Percentiles rank a stretch among this genome's conserved stretches.
These are phyloP conservation scores for Thinopyrum elongatum DNA, from an alignment of 176 grass and related monocot genomes.

Conservation along the genomic window DNA sequence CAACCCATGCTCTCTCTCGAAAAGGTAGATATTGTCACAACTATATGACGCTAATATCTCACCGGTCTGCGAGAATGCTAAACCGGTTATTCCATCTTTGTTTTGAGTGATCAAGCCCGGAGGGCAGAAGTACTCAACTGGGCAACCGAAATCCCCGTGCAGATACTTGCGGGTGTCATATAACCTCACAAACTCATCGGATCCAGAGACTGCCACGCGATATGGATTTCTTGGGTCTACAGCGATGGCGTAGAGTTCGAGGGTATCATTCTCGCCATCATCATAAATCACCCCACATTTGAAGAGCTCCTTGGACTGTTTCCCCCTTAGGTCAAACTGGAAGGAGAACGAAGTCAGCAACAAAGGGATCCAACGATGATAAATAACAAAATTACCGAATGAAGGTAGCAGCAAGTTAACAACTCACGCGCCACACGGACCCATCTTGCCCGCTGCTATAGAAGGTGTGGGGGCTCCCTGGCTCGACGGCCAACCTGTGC, in stretches of 20 bases:
- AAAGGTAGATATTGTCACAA: conserved; percentile 66
- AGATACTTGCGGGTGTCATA: conserved; percentile 66
- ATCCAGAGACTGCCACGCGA: conserved; percentile 56
- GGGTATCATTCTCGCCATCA: not conserved
- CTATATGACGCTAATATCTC: conserved; percentile 72
- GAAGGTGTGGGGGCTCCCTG: conserved; percentile 63
- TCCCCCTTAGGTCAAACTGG: conserved; percentile 77
- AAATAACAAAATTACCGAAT: not conserved
- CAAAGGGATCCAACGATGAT: not conserved
- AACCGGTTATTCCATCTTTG: conserved; percentile 58
- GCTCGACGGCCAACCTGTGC: conserved; percentile 68
- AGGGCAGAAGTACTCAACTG: conserved; percentile 48
- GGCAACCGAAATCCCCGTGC: conserved; percentile 26
- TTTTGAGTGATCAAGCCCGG: conserved; percentile 23
- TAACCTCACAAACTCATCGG: conserved; percentile 49
- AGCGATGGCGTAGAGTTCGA: conserved; percentile 50
- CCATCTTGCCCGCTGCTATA: conserved; percentile 67
- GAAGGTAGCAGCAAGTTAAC: not conserved
- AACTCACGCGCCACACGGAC: conserved; percentile 45
- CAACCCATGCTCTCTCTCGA: conserved; percentile 59
- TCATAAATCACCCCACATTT: conserved; percentile 19
- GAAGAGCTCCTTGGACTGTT: conserved; percentile 34
- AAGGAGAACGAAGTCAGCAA: conserved; percentile 12
- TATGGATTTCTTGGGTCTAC: conserved; percentile 66
- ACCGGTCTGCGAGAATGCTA: conserved; percentile 69